Evolutionary conservation across 1,284 basidiomycete genomes (phyloP), one percentile per base, ranked within the genome.

Genomic region (Salmacisia buchloeana): DNA sequence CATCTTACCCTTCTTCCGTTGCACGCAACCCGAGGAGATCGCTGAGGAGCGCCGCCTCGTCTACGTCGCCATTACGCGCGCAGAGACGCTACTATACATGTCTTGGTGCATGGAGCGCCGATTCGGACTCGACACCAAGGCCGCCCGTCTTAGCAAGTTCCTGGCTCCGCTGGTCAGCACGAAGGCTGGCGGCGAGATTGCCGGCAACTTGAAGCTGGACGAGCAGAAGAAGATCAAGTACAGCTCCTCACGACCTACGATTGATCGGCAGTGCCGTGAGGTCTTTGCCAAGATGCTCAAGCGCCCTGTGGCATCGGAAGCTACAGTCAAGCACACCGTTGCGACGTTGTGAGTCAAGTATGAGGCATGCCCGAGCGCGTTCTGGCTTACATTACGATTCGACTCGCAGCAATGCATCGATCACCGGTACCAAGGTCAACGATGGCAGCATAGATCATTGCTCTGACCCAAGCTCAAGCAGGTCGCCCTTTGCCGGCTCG

Each of bases 11-110:
- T 90, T 89, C 59, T 86, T 87, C 75, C 85, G 89, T 7, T 85
- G 87, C 34, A 76, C 72, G 1, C 80, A 81, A 64, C 70, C 80
- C 29, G 88, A 91, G 21, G 88, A 93, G 77, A 80, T 86, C 1
- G 87, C 88, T 25, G 92, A 94, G 82, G 92, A 94, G 80, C 83
- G 88, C 58, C 87, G 91, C 9, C 81, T 94, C 62, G 84, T 94
- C 23, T 96, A 93, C 75, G 92, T 94, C 3, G 92, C 91, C 0
- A 92, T 91, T 82, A 96, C 92, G 0, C 86, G 92, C 10, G 92
- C 92, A 0, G 89, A 94, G 75, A 83, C 83, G 2, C 82, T 92
- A 18, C 82, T 94, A 29, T 89, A 89, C 76, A 76, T 91, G 18
- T 83, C 85, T 64, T 52, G 80, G 69, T 61, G 65, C 15, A 56